phyloP scores from a whole-genome alignment of 352 stramenopile species.

The Phytophthora pluvialis region DNA sequence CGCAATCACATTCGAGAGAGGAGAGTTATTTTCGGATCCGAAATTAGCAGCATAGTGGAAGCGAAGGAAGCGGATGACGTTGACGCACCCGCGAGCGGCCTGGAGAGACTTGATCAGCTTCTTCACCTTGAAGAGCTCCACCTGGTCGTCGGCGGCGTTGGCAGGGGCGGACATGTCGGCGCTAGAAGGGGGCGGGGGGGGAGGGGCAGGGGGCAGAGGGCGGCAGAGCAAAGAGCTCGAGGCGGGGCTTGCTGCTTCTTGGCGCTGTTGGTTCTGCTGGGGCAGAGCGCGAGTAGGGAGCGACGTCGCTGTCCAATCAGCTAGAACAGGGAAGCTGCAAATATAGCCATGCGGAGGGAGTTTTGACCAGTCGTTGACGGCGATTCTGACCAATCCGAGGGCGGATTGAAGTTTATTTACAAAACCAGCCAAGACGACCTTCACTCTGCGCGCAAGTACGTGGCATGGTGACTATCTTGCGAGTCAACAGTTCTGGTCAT shows the following conservation, averaged over 20 bases:
- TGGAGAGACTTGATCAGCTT: slow-evolving; percentile 99
- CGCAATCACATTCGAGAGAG: neutral
- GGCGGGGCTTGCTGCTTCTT: slow-evolving; percentile 9
- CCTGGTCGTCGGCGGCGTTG: slow-evolving; percentile 89
- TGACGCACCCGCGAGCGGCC: slow-evolving; percentile 76
- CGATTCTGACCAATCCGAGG: neutral
- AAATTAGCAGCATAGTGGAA: slow-evolving; percentile 12
- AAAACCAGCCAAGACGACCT: neutral
- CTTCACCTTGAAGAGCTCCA: slow-evolving; percentile 99
- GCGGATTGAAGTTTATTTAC: neutral
- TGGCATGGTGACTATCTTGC: too few species aligned
- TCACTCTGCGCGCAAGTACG: neutral
- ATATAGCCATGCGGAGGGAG: neutral
- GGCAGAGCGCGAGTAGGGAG: neutral
- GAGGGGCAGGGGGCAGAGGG: too few species aligned
- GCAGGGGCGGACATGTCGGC: slow-evolving; percentile 34
- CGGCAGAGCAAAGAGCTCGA: neutral
- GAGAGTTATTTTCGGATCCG: neutral
- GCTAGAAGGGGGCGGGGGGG: neutral
- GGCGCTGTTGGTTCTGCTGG: slow-evolving; percentile 6
- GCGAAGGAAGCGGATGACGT: neutral
- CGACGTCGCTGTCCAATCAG: slow-evolving; percentile 31
- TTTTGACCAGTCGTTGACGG: neutral
- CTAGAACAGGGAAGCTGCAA: slow-evolving; percentile 11
- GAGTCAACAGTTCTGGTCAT: too few species aligned